These are phyloP conservation scores for Hypoxylon sp. DNA, from an alignment of 2,329 filamentous ascomycete species.

Conservation along the genomic window DNA sequence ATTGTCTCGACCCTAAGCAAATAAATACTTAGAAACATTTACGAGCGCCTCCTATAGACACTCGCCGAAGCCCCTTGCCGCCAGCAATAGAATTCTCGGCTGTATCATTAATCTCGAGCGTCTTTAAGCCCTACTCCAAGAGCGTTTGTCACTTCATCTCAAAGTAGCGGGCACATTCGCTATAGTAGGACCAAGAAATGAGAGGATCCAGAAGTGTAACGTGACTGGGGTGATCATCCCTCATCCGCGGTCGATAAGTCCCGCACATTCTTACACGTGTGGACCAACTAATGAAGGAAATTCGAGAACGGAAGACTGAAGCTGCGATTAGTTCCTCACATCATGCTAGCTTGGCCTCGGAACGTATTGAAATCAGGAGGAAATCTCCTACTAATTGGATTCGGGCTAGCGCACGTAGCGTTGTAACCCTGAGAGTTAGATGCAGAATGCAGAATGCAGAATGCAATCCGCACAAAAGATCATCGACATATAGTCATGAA, in stretches of 20 bases:
- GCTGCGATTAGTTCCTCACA: neutral
- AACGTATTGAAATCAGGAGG: neutral
- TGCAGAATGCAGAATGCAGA: neutral
- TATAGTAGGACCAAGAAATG: neutral
- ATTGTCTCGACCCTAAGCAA: neutral
- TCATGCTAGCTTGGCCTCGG: neutral
- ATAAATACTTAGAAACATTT: neutral
- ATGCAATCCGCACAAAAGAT: neutral
- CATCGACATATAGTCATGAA: neutral
- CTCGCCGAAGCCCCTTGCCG: neutral
- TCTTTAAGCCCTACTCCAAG: neutral
- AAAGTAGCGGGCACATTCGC: neutral
- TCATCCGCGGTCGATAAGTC: slow-evolving; percentile 15
- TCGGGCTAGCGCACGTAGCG: neutral
- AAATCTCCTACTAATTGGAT: neutral
- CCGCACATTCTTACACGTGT: slow-evolving; percentile 7
- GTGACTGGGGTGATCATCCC: slow-evolving; percentile 15
- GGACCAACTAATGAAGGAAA: slow-evolving; percentile 59
- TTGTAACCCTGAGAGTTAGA: neutral
- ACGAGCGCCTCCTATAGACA: neutral
- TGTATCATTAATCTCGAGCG: neutral
- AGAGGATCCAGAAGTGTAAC: neutral
- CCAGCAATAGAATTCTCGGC: neutral
- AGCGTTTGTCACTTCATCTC: neutral
- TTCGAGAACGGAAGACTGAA: slow-evolving; percentile 34